Percentiles rank a stretch among this genome's conserved stretches.
These are phyloP conservation scores for Gigaspora rosea DNA, from an alignment of 192 early-diverging fungal species.

Conservation along the genomic window DNA sequence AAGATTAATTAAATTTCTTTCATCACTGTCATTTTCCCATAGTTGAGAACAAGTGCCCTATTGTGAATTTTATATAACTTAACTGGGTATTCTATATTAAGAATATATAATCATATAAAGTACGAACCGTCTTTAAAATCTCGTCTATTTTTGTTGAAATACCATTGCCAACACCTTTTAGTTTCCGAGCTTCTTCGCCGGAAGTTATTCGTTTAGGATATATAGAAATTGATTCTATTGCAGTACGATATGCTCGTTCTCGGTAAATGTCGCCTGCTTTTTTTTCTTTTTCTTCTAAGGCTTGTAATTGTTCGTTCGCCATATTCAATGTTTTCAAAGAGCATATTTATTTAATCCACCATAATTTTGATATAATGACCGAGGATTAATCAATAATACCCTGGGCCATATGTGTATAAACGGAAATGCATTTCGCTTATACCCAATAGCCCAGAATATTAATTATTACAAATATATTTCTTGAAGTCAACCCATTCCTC, in stretches of 20 bases:
- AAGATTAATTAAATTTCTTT: conserved; percentile 21
- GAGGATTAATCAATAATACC: too few species aligned
- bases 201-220: conserved; percentile 25
- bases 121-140: conserved; percentile 30
- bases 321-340: too few species aligned
- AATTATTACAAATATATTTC: too few species aligned
- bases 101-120: not conserved
- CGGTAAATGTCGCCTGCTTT: not conserved
- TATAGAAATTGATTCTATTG: conserved; percentile 10
- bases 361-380: too few species aligned
- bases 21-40: not conserved
- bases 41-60: conserved; percentile 16
- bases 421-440: too few species aligned
- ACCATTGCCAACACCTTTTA: conserved; percentile 23
- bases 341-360: too few species aligned
- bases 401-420: too few species aligned
- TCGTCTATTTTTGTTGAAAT: conserved; percentile 31
- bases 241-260: conserved; percentile 32
- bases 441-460: too few species aligned
- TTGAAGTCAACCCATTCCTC: not conserved
- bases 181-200: conserved; percentile 23
- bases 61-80: too few species aligned
- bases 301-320: not conserved
- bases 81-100: not conserved
- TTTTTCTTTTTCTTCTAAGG: conserved; percentile 12